These are phyloP conservation scores for Spinacia oleracea DNA, from an alignment of 179 eudicot genomes.

Conservation along the genomic window DNA sequence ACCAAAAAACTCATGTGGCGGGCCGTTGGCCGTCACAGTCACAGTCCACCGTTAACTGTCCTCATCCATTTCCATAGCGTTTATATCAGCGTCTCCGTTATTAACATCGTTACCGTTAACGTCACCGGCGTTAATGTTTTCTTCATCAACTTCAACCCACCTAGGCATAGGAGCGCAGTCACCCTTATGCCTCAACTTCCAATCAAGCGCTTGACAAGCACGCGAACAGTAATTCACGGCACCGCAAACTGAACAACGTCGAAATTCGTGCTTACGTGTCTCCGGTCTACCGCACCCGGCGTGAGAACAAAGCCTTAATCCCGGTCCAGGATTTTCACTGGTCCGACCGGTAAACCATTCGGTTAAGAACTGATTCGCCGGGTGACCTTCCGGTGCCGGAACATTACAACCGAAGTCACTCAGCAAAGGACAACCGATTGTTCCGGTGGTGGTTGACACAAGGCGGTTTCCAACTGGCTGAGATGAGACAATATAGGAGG, in stretches of 20 bases:
- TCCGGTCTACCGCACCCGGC: slow-evolving; percentile 82
- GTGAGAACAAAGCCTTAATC: slow-evolving; percentile 68
- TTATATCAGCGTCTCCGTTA: not conserved
- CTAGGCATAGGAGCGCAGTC: slow-evolving; percentile 63
- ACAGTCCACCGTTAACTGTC: slow-evolving; percentile 31
- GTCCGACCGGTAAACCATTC: slow-evolving; percentile 45
- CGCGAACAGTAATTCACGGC: slow-evolving; percentile 83
- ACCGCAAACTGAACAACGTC: slow-evolving; percentile 89
- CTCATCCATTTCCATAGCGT: slow-evolving; percentile 14
- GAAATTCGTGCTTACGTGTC: slow-evolving; percentile 75
- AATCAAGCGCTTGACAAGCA: slow-evolving; percentile 89
- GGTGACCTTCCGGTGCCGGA: slow-evolving; percentile 52
- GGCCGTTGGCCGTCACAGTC: slow-evolving; percentile 19
- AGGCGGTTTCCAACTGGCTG: slow-evolving; percentile 12
- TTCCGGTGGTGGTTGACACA: not conserved
- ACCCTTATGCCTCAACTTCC: slow-evolving; percentile 77
- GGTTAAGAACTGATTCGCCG: slow-evolving; percentile 46
- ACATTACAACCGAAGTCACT: slow-evolving; percentile 59
- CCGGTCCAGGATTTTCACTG: slow-evolving; percentile 29
- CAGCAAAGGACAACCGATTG: slow-evolving; percentile 37
- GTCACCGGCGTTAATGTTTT: slow-evolving; percentile 10
- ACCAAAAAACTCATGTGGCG: slow-evolving; percentile 17
- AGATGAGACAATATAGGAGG: slow-evolving; percentile 1
- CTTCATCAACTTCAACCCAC: slow-evolving; percentile 53
- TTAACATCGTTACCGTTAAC: slow-evolving; percentile 24